Conservation (phyloP, 345 rosid genomes). For the Linum tenue region DNA sequence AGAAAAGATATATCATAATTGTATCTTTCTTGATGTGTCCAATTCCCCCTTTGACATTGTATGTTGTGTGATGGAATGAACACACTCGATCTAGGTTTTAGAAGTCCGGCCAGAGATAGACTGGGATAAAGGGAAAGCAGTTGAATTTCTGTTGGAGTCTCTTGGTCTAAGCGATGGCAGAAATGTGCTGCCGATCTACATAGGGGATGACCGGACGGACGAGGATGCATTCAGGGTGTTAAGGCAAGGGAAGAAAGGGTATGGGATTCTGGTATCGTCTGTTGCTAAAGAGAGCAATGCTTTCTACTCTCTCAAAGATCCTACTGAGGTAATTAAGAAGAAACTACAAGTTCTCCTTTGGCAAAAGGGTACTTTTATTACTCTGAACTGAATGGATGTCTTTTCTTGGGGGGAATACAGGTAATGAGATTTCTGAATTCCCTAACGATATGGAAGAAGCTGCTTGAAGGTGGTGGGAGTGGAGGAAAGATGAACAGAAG, state of each 20-base stretch:
- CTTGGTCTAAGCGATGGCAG: conserved; percentile 64
- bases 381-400: no score
- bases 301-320: conserved; percentile 63
- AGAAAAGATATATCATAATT: no score
- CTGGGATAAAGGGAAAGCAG: conserved; percentile 98
- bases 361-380: no score
- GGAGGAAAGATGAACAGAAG: neutral
- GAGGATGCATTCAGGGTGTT: conserved; percentile 92
- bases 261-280: conserved; percentile 76
- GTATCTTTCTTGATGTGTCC: neutral
- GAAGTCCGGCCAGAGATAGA: conserved; percentile 91
- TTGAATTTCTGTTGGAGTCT: conserved; percentile 79
- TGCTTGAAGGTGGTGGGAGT: conserved; percentile 5
- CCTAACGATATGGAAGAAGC: conserved; percentile 61
- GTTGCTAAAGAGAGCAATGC: conserved; percentile 75
- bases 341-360: neutral
- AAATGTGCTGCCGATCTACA: conserved; percentile 72
- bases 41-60: no score
- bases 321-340: conserved; percentile 50
- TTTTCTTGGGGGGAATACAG: conserved; percentile 31
- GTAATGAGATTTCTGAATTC: conserved; percentile 74
- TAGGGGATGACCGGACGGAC: conserved; percentile 99
- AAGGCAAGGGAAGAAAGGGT: conserved; percentile 48
- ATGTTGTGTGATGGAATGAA: neutral
- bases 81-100: conserved; percentile 54